phyloP scores from a whole-genome alignment of 2,329 filamentous ascomycete species.

The Colletotrichum nymphaeae region DNA sequence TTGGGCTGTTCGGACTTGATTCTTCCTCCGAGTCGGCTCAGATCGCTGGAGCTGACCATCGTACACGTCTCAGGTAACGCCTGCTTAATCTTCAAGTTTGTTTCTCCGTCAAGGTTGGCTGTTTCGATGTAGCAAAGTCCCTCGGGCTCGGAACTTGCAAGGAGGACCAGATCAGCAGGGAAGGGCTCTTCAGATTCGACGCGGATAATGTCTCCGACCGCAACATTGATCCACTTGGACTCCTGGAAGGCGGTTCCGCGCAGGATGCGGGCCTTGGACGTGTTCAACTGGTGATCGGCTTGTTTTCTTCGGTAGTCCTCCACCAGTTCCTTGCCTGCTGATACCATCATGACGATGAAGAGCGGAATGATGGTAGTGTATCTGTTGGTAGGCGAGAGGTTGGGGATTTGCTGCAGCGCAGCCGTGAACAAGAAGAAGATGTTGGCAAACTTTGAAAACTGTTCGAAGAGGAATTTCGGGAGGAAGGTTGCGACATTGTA shows the following conservation, averaged over 20 bases:
- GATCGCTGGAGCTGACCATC: constrained; percentile 86
- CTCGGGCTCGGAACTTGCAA: constrained; percentile 96
- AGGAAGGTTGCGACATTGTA: constrained; percentile 95
- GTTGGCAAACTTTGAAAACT: constrained; percentile 99
- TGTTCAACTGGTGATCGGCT: constrained; percentile 88
- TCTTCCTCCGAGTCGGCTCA: constrained; percentile 86
- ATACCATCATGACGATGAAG: constrained; percentile 90
- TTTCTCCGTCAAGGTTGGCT: constrained; percentile 96
- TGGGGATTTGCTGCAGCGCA: constrained; percentile 92
- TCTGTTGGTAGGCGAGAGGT: constrained; percentile 92
- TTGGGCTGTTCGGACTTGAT: constrained; percentile 97
- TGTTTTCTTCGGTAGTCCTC: constrained; percentile 92
- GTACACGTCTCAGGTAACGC: constrained; percentile 91
- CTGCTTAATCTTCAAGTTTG: constrained; percentile 99
- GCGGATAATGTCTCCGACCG: constrained; percentile 90
- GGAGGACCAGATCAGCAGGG: constrained; percentile 89
- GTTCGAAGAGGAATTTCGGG: constrained; percentile 96
- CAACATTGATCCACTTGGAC: constrained; percentile 92
- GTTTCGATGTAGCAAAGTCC: constrained; percentile 99
- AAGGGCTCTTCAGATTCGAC: constrained; percentile 97
- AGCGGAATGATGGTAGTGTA: constrained; percentile 98
- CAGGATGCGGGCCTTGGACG: constrained; percentile 85
- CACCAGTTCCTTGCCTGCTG: constrained; percentile 91
- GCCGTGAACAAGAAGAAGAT: constrained; percentile 99
- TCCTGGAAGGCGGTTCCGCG: constrained; percentile 87